These are phyloP conservation scores for Solanum microdontum DNA, from an alignment of 257 asterid species.

Conservation along the genomic window DNA sequence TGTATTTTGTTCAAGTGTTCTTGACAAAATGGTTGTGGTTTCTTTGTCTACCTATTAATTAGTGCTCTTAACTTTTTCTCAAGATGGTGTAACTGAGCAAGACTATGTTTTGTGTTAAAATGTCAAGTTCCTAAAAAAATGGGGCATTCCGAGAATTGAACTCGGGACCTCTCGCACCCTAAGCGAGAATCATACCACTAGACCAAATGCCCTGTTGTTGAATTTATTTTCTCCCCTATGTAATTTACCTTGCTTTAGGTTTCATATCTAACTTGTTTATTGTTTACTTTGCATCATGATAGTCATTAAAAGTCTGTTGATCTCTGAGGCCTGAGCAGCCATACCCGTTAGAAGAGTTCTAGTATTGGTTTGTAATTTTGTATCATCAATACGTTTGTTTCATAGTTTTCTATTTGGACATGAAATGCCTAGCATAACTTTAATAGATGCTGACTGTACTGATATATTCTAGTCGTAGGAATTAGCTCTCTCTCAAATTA, in stretches of 20 bases:
- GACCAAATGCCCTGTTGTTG: conserved; percentile 51
- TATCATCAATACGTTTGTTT: background rate
- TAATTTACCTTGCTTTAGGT: background rate
- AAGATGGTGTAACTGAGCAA: background rate
- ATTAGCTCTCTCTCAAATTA: background rate
- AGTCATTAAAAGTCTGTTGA: background rate
- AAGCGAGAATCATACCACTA: conserved; percentile 79
- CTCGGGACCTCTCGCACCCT: conserved; percentile 94
- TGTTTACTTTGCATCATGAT: background rate
- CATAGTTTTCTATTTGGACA: background rate
- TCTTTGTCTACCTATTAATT: background rate
- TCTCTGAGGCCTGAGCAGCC: background rate
- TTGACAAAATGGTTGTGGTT: background rate
- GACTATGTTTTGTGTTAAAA: background rate
- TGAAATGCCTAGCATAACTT: background rate
- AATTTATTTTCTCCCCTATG: background rate
- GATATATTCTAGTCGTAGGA: background rate
- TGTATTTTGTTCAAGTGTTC: background rate
- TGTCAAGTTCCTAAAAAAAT: background rate
- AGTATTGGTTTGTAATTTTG: background rate
- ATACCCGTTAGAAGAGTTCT: background rate
- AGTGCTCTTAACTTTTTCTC: background rate
- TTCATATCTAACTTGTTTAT: background rate
- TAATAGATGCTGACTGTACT: background rate
- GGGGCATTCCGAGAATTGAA: conserved; percentile 91